Base-by-base conservation (phyloP, 225 moss, liverwort and hornwort genomes). In the Pseudisothecium myosuroides region DNA sequence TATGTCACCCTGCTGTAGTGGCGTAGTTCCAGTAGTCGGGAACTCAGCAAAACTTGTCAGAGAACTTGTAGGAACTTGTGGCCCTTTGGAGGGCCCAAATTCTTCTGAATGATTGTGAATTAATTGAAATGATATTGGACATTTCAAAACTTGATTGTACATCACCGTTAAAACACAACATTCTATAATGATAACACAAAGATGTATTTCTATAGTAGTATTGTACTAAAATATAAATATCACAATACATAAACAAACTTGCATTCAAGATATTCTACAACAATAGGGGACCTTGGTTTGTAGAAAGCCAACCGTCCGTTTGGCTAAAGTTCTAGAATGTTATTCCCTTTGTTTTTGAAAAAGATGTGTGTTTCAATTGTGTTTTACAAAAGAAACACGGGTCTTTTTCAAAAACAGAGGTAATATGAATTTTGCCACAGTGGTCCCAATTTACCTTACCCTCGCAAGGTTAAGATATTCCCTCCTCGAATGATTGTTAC, bases 121-220 rank as follows among this genome's bases (percentile, higher is more conserved):
- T n/a, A 41, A 27, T 27, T 72, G 3, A 15, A 72, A 15, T 72
- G 26, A 43, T 72, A 3, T 37, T 37, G 21, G 6, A 13, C 11
- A 26, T 27, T 21, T 20, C 6, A 67, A 20, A 27, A 60, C 60
- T 60, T 60, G 27, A 60, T 27, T 60, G 12, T 60, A 27, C 2
- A 60, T 23, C n/a, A 60, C 1, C 5, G 2, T 60, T 27, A 3
- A 37, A n/a, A n/a, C n/a, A n/a, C n/a, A 37, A 19, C 11, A 67
- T 67, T 21, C 5, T 20, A 37, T 20, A 66, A 20, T 67, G 20
- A 0, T 11, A 67, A 67, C 2, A 6, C 37, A 37, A 67, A 67
- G 3, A 7, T 0, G 1, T 19, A 10, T 3, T 36, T 66, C 1
- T 36, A 60, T 2, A 6, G 2, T 36, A 32, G 34, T 8, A 64